A percentile compares a stretch with the other conserved stretches of the same genome.
Conservation (phyloP, 768 basidiomycete species). For the Boletus rubropictus region DNA sequence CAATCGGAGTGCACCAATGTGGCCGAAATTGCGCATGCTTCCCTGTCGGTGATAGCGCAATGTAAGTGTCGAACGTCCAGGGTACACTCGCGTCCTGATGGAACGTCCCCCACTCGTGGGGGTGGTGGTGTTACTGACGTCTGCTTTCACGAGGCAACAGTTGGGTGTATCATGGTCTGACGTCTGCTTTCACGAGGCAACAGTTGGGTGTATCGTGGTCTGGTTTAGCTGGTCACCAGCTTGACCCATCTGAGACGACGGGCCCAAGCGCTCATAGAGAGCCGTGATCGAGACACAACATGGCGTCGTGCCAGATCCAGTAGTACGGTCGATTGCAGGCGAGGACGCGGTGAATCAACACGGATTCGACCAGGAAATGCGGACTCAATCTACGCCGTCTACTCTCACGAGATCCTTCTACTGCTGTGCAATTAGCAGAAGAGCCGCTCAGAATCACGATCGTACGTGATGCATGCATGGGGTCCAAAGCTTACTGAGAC, state of each 20-base stretch:
- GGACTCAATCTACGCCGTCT: background rate
- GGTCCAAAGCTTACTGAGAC: background rate
- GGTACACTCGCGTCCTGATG: background rate
- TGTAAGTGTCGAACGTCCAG: constrained; percentile 1
- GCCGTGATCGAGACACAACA: background rate
- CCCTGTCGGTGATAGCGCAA: background rate
- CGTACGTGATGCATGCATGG: constrained; percentile 15
- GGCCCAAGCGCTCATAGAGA: background rate
- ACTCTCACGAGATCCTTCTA: constrained; percentile 8
- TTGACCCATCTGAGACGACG: background rate
- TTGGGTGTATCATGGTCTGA: background rate
- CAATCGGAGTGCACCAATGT: background rate
- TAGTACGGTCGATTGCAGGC: background rate
- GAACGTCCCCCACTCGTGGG: background rate
- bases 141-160: no score
- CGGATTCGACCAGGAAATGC: background rate
- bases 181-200: no score
- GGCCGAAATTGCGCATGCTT: background rate
- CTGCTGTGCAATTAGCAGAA: background rate
- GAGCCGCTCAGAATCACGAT: background rate
- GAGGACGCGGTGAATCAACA: constrained; percentile 1
- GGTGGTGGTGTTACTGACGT: no score
- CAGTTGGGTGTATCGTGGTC: background rate
- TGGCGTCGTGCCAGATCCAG: background rate
- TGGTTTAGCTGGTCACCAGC: background rate